Conservation (phyloP, 2,329 filamentous ascomycete species). For the Pyricularia grisea region DNA sequence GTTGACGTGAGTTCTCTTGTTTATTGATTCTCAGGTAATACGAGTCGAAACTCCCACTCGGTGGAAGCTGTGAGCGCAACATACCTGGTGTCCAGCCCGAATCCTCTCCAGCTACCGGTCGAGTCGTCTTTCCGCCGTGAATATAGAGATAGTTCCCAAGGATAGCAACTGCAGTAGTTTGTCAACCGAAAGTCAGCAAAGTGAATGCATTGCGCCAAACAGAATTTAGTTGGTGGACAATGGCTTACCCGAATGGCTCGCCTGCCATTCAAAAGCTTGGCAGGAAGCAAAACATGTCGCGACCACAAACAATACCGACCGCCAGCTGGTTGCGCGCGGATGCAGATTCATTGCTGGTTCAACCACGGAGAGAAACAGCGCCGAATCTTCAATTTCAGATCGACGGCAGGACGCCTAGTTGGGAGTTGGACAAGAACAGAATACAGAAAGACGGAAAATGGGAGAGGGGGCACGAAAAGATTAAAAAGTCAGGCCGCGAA, state of each 20-base stretch:
- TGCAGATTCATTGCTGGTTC: neutral
- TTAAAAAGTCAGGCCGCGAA: neutral
- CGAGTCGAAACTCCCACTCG: neutral
- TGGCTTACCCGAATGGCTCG: neutral
- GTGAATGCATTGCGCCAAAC: neutral
- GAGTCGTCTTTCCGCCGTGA: neutral
- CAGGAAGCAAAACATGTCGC: neutral
- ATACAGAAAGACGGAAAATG: neutral
- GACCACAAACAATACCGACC: neutral
- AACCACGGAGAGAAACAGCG: neutral
- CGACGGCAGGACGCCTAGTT: neutral
- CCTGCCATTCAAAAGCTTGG: neutral
- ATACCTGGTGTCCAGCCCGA: neutral
- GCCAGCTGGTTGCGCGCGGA: neutral
- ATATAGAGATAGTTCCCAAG: conserved; percentile 4
- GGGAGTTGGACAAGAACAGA: neutral
- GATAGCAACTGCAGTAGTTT: neutral
- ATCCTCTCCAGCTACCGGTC: neutral
- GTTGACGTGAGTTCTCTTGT: neutral
- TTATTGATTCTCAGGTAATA: neutral
- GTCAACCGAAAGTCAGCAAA: neutral
- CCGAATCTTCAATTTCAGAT: neutral
- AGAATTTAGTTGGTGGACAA: neutral
- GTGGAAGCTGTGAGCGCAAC: neutral
- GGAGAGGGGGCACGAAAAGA: neutral